Evolutionary conservation across 73 alveolate genomes (phyloP), one percentile per base, ranked within the genome.

Genomic region (Paramecium bursaria): DNA sequence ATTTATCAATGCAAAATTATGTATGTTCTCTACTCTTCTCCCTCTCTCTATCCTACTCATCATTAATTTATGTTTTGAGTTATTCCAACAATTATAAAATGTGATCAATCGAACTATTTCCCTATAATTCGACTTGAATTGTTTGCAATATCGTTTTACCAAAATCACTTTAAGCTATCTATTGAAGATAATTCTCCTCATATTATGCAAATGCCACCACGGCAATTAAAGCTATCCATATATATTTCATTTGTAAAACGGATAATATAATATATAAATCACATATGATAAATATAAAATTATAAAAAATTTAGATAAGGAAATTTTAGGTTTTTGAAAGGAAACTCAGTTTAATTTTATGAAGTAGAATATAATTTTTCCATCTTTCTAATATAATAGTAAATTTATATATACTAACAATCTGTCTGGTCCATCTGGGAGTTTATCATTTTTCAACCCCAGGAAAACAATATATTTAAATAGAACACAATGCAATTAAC

Each of bases 21-120:
- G 75, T 54, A 26, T 54, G 75, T 26, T 54, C 75, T 54, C 75
- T 54, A 19, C 49, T 26, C 15, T 54, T 54, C 48, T 54, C 23
- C 29, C 75, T 54, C 46, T 54, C 75, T 1, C 0, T 10, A 54
- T 54, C 75, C 13, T 54, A 10, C 29, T 54, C 75, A 17, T 22
- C 48, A 54, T 54, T 54, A 9, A 54, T 54, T 25, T 48, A 26
- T 54, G 49, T 26, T 54, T 21, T 23, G 30, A 23, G 48, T 54
- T 4, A 54, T 15, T 3, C 23, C 7, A 17, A 26, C 75, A 17
- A 54, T 54, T 25, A 54, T 54, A 19, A n/a, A n/a, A n/a, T n/a
- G n/a, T 54, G 22, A 10, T 54, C 75, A 3, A 54, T 48, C 17
- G 49, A 26, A 11, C 47, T 21, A 21, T 54, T 54, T 6, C 75